Evolutionary conservation across 169 alveolate genomes (phyloP).

Genomic region (Plasmodium malariae): DNA sequence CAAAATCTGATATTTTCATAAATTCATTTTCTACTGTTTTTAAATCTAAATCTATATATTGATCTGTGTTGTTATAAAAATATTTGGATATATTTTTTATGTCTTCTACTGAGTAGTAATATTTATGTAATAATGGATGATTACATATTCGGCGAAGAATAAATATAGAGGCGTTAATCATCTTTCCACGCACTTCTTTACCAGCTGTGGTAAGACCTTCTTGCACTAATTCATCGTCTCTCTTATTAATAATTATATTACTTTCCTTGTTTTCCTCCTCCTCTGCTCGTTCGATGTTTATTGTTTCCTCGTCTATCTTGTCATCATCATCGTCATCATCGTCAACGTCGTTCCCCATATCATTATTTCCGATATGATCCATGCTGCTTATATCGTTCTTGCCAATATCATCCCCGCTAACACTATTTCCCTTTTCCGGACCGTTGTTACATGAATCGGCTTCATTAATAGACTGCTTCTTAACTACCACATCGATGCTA

Average conservation of each 20-base stretch:
- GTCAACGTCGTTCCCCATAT: neutral
- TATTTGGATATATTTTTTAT: constrained; percentile 81
- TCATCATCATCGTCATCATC: constrained; percentile 54
- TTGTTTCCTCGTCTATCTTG: constrained; percentile 56
- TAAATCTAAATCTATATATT: constrained; percentile 80
- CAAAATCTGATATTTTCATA: constrained; percentile 85
- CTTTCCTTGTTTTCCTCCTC: constrained; percentile 58
- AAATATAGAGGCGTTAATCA: constrained; percentile 88
- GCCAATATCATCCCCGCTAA: neutral
- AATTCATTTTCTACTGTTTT: constrained; percentile 83
- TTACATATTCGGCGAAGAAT: constrained; percentile 92
- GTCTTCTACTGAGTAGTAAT: constrained; percentile 83
- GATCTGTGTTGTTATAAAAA: constrained; percentile 82
- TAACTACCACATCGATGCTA: too few species aligned
- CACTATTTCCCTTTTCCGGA: neutral
- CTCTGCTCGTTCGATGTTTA: constrained; percentile 64
- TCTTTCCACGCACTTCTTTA: constrained; percentile 79
- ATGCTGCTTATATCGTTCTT: neutral
- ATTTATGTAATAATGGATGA: constrained; percentile 90
- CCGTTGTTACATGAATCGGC: too few species aligned
- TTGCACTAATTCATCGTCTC: constrained; percentile 16
- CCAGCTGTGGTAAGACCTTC: neutral
- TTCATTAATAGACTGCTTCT: too few species aligned
- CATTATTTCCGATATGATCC: neutral
- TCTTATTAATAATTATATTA: constrained; percentile 22